Evolutionary conservation across 768 basidiomycete genomes (phyloP), one percentile per base, ranked within the genome.

Genomic region (Suillus placidus): DNA sequence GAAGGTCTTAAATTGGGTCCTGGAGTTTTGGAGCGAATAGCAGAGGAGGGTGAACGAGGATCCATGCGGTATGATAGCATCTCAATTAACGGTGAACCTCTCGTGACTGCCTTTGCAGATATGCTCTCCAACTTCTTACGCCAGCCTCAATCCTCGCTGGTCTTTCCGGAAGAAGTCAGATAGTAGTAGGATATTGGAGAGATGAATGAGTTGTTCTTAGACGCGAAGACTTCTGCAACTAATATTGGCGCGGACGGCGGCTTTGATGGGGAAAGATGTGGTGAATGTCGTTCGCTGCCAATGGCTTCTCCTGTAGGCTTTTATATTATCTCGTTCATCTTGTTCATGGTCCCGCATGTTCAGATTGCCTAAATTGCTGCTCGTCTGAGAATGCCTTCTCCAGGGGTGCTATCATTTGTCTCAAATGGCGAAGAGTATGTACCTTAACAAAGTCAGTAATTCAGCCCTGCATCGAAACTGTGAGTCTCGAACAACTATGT

Each of bases 171-270:
- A 88, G 94, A 65, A 83, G 78, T 40, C 90, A 95, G 71, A 94
- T 99, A 64, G 86, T 88, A 67, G 78, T 89, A 4, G 68, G 97
- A 99, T 76, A 88, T 99, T 58, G 84, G 85, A 40, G 95, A 98
- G 83, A 95, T 97, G 90, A 90, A 90, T 68, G 93, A 94, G 73
- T 81, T 99, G 38, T 99, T 99, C 83, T 82, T 98, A 71, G 96
- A 99, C 76, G 95, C 97, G 23, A 97, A 95, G 74, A 89, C 91
- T 0, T 86, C 84, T 64, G 89, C 89, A n/a, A 73, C 76, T 30
- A 81, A 84, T 67, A 87, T 88, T 42, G 77, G 78, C 68, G 82
- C 77, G 18, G 74, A 75, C 32, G 80, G 77, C 5, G 75, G 78
- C 32, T 79, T 76, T 61, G 70, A 74, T 47, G 78, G 79, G 70